Evolutionary conservation across 2,329 filamentous ascomycete species (phyloP).

Genomic region (Fusarium phyllophilum): DNA sequence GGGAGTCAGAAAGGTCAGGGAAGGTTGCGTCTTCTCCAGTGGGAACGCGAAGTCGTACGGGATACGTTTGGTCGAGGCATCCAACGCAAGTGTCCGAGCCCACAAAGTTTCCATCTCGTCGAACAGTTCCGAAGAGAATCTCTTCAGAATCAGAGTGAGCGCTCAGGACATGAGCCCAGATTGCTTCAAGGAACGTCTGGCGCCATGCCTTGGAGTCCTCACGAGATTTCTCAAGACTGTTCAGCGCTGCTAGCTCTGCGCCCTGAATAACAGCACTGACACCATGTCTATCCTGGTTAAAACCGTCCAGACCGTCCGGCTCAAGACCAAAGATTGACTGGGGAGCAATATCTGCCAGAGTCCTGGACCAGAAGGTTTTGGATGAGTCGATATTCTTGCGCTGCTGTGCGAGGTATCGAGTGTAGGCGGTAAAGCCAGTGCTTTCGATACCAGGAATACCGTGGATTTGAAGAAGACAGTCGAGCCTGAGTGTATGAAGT

Average conservation of each 20-base stretch:
- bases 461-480: slow-evolving; percentile 1
- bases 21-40: neutral
- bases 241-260: neutral
- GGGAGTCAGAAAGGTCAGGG: neutral
- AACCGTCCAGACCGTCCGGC: neutral
- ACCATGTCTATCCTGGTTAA: slow-evolving; percentile 1
- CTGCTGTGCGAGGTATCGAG: neutral
- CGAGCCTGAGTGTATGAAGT: neutral
- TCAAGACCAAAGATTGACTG: slow-evolving; percentile 3
- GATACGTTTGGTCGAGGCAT: slow-evolving; percentile 5
- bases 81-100: slow-evolving; percentile 7
- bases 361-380: neutral
- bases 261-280: neutral
- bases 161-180: neutral
- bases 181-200: neutral
- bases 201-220: neutral
- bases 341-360: neutral
- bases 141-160: neutral
- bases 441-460: slow-evolving; percentile 7
- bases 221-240: neutral
- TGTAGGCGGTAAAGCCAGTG: neutral
- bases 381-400: neutral
- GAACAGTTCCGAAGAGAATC: neutral
- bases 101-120: slow-evolving; percentile 3
- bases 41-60: neutral